Conservation (phyloP, 2,329 filamentous ascomycete genomes). For the Pseudogymnoascus sp. region DNA sequence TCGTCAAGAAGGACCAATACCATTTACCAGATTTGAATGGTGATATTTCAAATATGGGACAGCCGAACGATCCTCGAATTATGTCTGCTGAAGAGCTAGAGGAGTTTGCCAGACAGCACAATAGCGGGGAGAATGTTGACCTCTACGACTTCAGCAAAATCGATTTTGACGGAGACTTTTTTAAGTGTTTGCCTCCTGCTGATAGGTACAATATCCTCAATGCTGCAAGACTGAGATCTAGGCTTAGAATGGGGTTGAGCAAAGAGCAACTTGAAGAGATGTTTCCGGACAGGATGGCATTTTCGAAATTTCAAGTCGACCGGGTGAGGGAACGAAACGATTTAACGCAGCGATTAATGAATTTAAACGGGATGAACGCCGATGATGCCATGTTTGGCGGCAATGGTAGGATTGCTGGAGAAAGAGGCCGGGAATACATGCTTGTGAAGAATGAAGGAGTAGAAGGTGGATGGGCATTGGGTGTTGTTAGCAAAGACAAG, state of each 20-base stretch:
- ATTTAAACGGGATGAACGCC: slow-evolving; percentile 80
- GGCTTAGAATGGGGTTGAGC: slow-evolving; percentile 88
- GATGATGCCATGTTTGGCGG: slow-evolving; percentile 61
- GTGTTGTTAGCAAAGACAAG: slow-evolving; percentile 81
- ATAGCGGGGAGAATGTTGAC: slow-evolving; percentile 83
- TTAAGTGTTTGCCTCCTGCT: slow-evolving; percentile 77
- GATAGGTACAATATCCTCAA: slow-evolving; percentile 98
- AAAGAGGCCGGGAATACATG: slow-evolving; percentile 89
- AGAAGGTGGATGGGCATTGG: slow-evolving; percentile 91
- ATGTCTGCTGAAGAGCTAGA: slow-evolving; percentile 95
- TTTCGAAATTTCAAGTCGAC: slow-evolving; percentile 94
- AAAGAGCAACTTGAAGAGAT: slow-evolving; percentile 94
- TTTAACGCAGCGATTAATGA: slow-evolving; percentile 89
- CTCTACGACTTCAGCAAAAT: slow-evolving; percentile 98
- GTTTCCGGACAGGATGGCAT: slow-evolving; percentile 97
- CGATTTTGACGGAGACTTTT: slow-evolving; percentile 94
- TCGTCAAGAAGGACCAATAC: slow-evolving; percentile 89
- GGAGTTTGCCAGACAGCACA: slow-evolving; percentile 86
- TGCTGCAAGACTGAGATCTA: slow-evolving; percentile 77
- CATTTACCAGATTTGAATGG: slow-evolving; percentile 80
- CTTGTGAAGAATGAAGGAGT: slow-evolving; percentile 91
- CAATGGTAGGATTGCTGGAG: slow-evolving; percentile 65
- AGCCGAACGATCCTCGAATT: slow-evolving; percentile 83
- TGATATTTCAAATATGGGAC: slow-evolving; percentile 76
- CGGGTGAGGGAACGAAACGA: slow-evolving; percentile 87